phyloP scores from a whole-genome alignment of 2,329 filamentous ascomycete genomes.

The Dactylellina sp. region DNA sequence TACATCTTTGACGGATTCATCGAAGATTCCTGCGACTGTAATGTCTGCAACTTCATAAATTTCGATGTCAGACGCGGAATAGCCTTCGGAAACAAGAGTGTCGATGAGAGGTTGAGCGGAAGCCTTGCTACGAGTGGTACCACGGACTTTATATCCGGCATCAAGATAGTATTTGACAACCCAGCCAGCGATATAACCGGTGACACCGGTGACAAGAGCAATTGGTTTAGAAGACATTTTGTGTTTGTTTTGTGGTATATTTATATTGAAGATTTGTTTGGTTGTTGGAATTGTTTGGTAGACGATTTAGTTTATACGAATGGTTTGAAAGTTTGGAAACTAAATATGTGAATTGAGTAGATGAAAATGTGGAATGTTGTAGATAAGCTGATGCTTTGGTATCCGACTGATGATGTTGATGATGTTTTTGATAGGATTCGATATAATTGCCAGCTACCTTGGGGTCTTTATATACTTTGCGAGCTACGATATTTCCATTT shows the following conservation, averaged over 20 bases:
- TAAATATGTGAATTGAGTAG: conserved; percentile 5
- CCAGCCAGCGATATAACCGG: conserved; percentile 69
- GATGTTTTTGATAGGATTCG: conserved; percentile 17
- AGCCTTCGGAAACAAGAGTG: conserved; percentile 30
- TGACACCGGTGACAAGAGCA: conserved; percentile 43
- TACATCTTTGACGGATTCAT: conserved; percentile 65
- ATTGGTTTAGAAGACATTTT: conserved; percentile 44
- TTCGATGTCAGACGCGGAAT: conserved; percentile 39
- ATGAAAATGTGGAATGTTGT: neutral
- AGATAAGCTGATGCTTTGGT: neutral
- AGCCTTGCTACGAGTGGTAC: conserved; percentile 66
- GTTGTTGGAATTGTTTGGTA: neutral
- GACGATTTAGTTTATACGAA: neutral
- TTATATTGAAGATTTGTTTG: neutral
- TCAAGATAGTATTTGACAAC: conserved; percentile 67
- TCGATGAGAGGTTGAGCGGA: conserved; percentile 51
- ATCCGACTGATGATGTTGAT: conserved; percentile 15
- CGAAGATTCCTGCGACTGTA: conserved; percentile 77
- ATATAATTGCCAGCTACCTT: neutral
- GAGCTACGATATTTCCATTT: neutral
- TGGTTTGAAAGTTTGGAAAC: neutral
- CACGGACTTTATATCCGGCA: conserved; percentile 65
- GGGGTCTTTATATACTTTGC: conserved; percentile 22
- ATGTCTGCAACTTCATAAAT: conserved; percentile 76
- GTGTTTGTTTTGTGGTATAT: neutral